Percentiles rank a stretch among this genome's conserved stretches.
phyloP scores from a whole-genome alignment of 257 asterid genomes.

The Hygrophila difformis region DNA sequence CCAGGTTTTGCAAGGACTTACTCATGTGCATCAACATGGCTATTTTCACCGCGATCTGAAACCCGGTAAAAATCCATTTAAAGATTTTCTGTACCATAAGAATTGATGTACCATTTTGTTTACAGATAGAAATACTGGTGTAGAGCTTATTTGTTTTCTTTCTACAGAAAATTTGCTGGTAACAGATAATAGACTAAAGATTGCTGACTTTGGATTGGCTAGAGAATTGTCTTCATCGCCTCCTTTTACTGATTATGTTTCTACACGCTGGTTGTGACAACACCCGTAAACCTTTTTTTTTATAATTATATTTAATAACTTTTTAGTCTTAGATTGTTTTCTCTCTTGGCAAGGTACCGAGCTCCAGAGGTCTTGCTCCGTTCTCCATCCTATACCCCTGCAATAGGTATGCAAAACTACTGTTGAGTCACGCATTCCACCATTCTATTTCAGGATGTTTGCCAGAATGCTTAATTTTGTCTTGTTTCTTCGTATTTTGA shows the following conservation, averaged over 20 bases:
- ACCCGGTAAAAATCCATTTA: conserved; percentile 64
- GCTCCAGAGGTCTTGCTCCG: conserved; percentile 95
- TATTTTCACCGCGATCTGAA: conserved; percentile 90
- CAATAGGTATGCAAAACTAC: conserved; percentile 56
- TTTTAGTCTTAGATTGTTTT: conserved; percentile 10
- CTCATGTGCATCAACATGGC: conserved; percentile 75
- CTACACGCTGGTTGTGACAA: conserved; percentile 90
- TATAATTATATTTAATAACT: background rate
- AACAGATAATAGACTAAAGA: conserved; percentile 60
- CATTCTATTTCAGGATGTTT: conserved; percentile 5
- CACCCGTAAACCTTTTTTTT: conserved; percentile 2
- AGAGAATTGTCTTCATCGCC: conserved; percentile 84
- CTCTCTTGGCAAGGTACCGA: conserved; percentile 60
- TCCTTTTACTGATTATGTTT: conserved; percentile 96
- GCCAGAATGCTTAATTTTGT: conserved; percentile 2
- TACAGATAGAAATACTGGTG: background rate
- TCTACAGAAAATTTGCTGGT: conserved; percentile 83
- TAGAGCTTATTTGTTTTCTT: conserved; percentile 18
- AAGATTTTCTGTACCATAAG: conserved; percentile 2
- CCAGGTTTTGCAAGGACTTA: conserved; percentile 88
- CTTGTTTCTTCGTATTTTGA: conserved; percentile 5
- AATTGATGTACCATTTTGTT: background rate
- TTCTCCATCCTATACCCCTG: conserved; percentile 69
- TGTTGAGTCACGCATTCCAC: conserved; percentile 2
- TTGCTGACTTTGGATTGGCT: conserved; percentile 98